Percentiles rank a stretch among this genome's conserved stretches.
These are phyloP conservation scores for Quercus lobata DNA, from an alignment of 331 rosid genomes.

Conservation along the genomic window DNA sequence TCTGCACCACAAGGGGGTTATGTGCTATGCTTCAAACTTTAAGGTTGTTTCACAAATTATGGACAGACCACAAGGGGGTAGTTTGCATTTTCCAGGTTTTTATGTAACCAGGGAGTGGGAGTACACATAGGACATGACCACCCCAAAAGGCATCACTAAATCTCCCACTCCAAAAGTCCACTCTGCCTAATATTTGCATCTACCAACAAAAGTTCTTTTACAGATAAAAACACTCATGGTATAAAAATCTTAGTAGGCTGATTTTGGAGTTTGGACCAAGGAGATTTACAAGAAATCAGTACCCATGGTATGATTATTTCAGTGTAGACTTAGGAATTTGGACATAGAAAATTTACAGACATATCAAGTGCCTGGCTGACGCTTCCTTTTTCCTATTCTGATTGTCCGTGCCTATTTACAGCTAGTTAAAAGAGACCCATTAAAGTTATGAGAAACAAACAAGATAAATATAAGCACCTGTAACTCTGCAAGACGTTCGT, in stretches of 20 bases:
- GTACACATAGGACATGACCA: too few relatives aligned
- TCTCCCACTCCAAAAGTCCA: background rate
- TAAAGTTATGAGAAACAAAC: background rate
- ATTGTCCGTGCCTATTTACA: background rate
- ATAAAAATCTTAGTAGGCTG: background rate
- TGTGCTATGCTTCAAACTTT: too few relatives aligned
- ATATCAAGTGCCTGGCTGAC: background rate
- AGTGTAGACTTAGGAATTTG: background rate
- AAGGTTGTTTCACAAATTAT: too few relatives aligned
- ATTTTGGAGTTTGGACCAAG: background rate
- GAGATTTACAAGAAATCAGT: background rate
- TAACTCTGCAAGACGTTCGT: constrained; percentile 85
- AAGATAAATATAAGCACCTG: constrained; percentile 48
- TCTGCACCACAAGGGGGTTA: too few relatives aligned
- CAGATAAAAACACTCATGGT: background rate
- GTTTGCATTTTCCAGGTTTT: too few relatives aligned
- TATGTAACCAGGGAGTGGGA: background rate
- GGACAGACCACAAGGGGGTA: too few relatives aligned
- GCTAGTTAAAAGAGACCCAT: background rate
- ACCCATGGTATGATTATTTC: background rate
- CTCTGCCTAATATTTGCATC: background rate
- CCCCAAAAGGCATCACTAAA: background rate
- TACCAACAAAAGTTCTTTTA: background rate
- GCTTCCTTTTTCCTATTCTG: background rate
- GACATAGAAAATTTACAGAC: background rate